A percentile compares a stretch with the other conserved stretches of the same genome.
Conservation (phyloP, 805 yeast species). For the Saccharomycopsis selenospora region DNA sequence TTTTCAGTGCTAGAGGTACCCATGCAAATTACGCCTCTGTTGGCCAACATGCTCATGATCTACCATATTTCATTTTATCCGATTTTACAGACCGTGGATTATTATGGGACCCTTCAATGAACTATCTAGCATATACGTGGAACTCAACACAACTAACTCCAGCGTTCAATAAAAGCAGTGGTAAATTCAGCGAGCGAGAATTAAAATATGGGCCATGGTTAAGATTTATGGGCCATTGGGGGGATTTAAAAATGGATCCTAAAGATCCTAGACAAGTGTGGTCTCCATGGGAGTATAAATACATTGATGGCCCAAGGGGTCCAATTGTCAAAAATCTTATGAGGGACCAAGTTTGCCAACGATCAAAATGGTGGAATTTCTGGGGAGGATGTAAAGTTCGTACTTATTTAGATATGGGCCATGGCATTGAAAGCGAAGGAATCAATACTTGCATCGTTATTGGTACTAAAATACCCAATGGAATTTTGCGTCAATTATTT, state of each 20-base stretch:
- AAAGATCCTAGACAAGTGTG: conserved; percentile 75
- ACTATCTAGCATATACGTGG: conserved; percentile 73
- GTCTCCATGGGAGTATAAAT: conserved; percentile 84
- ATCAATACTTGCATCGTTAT: conserved; percentile 70
- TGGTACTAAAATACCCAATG: conserved; percentile 45
- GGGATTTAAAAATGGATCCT: conserved; percentile 62
- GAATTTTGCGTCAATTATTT: conserved; percentile 35
- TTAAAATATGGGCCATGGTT: conserved; percentile 65
- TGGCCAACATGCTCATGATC: conserved; percentile 93
- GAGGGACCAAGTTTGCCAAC: conserved; percentile 69
- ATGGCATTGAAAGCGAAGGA: conserved; percentile 84
- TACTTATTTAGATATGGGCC: conserved; percentile 66
- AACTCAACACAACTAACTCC: conserved; percentile 51
- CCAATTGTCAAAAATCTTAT: conserved; percentile 73
- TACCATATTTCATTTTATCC: conserved; percentile 82
- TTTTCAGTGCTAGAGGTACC: conserved; percentile 90
- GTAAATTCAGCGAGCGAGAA: conserved; percentile 45
- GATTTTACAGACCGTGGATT: conserved; percentile 96
- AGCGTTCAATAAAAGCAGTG: conserved; percentile 27
- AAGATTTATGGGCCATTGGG: conserved; percentile 81
- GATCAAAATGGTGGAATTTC: conserved; percentile 89
- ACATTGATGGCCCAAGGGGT: conserved; percentile 90
- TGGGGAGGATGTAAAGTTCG: conserved; percentile 77
- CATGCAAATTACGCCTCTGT: conserved; percentile 96
- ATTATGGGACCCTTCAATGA: conserved; percentile 86